Conservation (phyloP, 164 flowering plant species). For the Aristolochia fimbriata region DNA sequence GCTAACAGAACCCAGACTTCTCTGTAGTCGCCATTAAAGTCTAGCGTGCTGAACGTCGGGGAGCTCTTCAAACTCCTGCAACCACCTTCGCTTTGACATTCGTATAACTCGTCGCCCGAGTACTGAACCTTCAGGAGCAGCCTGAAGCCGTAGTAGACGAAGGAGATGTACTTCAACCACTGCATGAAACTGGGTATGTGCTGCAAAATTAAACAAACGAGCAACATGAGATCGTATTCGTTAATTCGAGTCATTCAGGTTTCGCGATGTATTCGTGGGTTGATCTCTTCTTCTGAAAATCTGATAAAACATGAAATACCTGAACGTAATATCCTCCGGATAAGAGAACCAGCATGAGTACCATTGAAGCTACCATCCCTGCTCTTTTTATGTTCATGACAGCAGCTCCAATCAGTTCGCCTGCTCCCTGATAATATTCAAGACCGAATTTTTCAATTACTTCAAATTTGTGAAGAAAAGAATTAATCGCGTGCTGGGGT, state of each 20-base stretch:
- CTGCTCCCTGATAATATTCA: slow-evolving; percentile 84
- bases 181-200: slow-evolving; percentile 85
- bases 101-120: slow-evolving; percentile 63
- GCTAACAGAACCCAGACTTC: slow-evolving; percentile 85
- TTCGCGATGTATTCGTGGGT: not conserved
- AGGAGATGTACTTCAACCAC: slow-evolving; percentile 87
- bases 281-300: not conserved
- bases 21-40: slow-evolving; percentile 58
- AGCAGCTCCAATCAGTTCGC: slow-evolving; percentile 91
- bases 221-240: not conserved
- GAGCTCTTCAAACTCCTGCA: slow-evolving; percentile 76
- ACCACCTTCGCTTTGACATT: slow-evolving; percentile 65
- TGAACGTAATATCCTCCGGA: slow-evolving; percentile 98
- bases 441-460: not conserved
- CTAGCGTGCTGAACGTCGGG: slow-evolving; percentile 75
- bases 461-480: not conserved
- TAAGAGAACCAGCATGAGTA: slow-evolving; percentile 89
- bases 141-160: slow-evolving; percentile 84
- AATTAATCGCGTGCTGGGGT: too few relatives aligned
- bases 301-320: slow-evolving; percentile 21
- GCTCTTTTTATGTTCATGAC: slow-evolving; percentile 80
- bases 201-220: slow-evolving; percentile 39
- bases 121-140: slow-evolving; percentile 90
- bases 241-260: not conserved
- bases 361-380: slow-evolving; percentile 80